Evolutionary conservation across 805 yeast species (phyloP).

Genomic region (Ogataea polymorpha): DNA sequence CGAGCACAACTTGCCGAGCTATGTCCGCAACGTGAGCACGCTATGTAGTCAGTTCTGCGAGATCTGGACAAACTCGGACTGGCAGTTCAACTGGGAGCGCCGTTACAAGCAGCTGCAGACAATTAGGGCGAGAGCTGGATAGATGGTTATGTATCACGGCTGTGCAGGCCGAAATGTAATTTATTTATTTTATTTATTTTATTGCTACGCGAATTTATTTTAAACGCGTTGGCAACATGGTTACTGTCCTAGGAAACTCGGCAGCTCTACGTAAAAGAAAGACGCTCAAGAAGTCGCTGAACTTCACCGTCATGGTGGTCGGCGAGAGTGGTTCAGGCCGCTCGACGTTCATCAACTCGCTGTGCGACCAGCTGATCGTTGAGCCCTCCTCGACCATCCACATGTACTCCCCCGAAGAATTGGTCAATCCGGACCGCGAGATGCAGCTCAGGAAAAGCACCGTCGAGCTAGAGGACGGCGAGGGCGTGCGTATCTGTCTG

Average conservation of each 20-base stretch:
- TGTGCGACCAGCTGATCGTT: slow-evolving; percentile 85
- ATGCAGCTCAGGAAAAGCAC: slow-evolving; percentile 70
- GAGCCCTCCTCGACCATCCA: slow-evolving; percentile 57
- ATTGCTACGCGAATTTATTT: slow-evolving; percentile 7
- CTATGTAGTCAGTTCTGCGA: slow-evolving; percentile 70
- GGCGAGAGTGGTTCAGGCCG: slow-evolving; percentile 89
- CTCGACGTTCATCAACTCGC: slow-evolving; percentile 87
- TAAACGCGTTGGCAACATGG: slow-evolving; percentile 12
- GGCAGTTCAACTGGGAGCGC: slow-evolving; percentile 64
- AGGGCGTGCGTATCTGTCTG: slow-evolving; percentile 76
- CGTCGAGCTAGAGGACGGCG: slow-evolving; percentile 83
- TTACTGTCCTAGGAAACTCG: slow-evolving; percentile 15
- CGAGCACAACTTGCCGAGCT: slow-evolving; percentile 54
- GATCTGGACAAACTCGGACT: slow-evolving; percentile 66
- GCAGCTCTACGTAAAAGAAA: slow-evolving; percentile 61
- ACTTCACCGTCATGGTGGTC: slow-evolving; percentile 80
- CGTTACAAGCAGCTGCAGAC: slow-evolving; percentile 53
- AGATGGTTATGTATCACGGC: slow-evolving; percentile 1
- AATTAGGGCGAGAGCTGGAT: slow-evolving; percentile 7
- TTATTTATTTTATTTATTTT: neutral
- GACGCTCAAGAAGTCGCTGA: slow-evolving; percentile 77
- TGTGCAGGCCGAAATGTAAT: neutral
- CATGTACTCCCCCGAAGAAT: slow-evolving; percentile 41
- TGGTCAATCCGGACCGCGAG: slow-evolving; percentile 45
- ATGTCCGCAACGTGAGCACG: slow-evolving; percentile 63